Conservation (phyloP, 805 yeast species). For the Candida ovalis region DNA sequence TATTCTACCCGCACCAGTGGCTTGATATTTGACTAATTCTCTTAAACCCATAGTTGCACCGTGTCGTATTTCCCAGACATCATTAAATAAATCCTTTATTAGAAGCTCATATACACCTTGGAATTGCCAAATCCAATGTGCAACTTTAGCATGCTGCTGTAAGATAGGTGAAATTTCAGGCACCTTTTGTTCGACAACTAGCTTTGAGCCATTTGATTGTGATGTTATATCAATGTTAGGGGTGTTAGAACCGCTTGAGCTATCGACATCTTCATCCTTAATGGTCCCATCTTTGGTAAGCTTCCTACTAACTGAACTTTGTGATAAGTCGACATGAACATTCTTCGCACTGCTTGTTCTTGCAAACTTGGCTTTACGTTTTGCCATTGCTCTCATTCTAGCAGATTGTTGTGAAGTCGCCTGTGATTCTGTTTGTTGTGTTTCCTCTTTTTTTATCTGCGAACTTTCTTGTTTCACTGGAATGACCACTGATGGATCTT, state of each 20-base stretch:
- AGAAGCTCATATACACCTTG: constrained; percentile 88
- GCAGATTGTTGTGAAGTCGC: constrained; percentile 46
- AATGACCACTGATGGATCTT: constrained; percentile 4
- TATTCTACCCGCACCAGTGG: constrained; percentile 79
- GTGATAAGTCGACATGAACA: constrained; percentile 62
- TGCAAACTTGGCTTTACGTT: constrained; percentile 78
- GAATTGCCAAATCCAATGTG: constrained; percentile 85
- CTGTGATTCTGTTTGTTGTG: constrained; percentile 3
- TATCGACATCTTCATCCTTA: constrained; percentile 13
- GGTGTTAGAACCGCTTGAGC: constrained; percentile 21
- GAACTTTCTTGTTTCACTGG: not conserved
- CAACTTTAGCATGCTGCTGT: constrained; percentile 65
- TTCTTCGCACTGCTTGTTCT: constrained; percentile 43
- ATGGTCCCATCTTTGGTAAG: constrained; percentile 41
- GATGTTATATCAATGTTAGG: constrained; percentile 53
- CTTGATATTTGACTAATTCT: constrained; percentile 80
- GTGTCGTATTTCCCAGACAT: constrained; percentile 91
- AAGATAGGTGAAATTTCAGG: constrained; percentile 63
- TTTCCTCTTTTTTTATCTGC: constrained; percentile 6
- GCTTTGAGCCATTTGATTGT: constrained; percentile 74
- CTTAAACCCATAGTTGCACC: constrained; percentile 92
- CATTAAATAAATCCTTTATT: constrained; percentile 74
- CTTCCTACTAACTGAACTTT: constrained; percentile 61
- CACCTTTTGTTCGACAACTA: constrained; percentile 77
- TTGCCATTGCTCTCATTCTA: constrained; percentile 91